These are phyloP conservation scores for Vairimorpha ceranae DNA, from an alignment of 371 early-diverging fungal genomes.

Conservation along the genomic window DNA sequence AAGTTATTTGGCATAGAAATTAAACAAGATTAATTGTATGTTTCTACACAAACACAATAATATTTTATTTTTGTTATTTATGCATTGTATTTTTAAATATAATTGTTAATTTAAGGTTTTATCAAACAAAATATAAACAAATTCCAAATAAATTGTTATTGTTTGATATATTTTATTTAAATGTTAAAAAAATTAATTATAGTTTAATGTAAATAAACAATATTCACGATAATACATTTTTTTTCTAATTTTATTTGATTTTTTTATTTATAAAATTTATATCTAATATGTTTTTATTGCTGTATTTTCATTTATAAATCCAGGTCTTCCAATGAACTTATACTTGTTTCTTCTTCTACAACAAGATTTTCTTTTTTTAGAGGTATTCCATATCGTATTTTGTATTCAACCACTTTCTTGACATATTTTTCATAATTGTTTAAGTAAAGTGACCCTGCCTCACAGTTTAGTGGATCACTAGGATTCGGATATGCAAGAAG, in stretches of 20 bases:
- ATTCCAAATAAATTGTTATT: background rate
- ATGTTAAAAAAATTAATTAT: background rate
- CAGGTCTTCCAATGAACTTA: slow-evolving; percentile 24
- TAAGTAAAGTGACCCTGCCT: slow-evolving; percentile 90
- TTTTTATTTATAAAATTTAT: background rate
- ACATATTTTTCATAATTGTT: slow-evolving; percentile 82
- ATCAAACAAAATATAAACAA: no score
- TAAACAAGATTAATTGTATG: slow-evolving; percentile 5
- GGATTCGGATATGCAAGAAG: slow-evolving; percentile 93
- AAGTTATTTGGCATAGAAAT: slow-evolving; percentile 60
- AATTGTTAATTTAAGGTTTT: no score
- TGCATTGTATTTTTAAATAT: no score
- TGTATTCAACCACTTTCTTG: slow-evolving; percentile 46
- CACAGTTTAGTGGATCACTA: slow-evolving; percentile 95
- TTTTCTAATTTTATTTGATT: background rate
- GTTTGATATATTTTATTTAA: background rate
- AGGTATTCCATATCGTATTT: slow-evolving; percentile 51
- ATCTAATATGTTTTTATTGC: background rate
- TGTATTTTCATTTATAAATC: slow-evolving; percentile 18
- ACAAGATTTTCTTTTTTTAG: slow-evolving; percentile 10
- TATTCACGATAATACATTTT: background rate
- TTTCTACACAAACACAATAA: no score
- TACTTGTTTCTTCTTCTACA: slow-evolving; percentile 10
- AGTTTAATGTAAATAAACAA: background rate
- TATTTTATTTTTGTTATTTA: no score